phyloP scores from a whole-genome alignment of 192 early-diverging fungal species.

The Obelidium mucronatum region DNA sequence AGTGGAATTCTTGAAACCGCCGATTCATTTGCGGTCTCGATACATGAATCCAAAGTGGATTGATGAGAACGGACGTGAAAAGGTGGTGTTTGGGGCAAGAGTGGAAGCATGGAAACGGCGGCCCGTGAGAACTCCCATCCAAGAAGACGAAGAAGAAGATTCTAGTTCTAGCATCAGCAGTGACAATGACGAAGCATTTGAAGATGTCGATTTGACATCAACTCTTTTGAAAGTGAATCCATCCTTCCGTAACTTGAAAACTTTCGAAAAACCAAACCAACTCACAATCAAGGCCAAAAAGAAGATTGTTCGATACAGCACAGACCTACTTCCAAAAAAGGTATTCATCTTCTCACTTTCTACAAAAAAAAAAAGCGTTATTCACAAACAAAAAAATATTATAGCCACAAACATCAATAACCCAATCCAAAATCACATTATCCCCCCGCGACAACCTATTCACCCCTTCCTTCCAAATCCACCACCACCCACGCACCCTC shows the following conservation, averaged over 20 bases:
- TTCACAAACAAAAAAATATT: too few species aligned
- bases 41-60: too few species aligned
- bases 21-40: too few species aligned
- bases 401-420: too few species aligned
- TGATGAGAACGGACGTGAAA: too few species aligned
- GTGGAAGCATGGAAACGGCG: too few species aligned
- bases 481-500: conserved; percentile 2
- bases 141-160: too few species aligned
- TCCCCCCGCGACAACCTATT: conserved; percentile 9
- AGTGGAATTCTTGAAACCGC: background rate
- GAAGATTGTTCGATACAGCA: background rate
- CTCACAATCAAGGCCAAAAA: background rate
- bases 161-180: too few species aligned
- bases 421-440: background rate
- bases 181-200: background rate
- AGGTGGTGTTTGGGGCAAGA: too few species aligned
- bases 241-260: background rate
- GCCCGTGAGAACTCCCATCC: too few species aligned
- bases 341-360: too few species aligned
- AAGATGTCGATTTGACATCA: background rate
- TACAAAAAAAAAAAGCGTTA: too few species aligned
- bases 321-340: background rate
- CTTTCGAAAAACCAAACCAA: background rate
- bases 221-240: background rate
- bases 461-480: background rate